Percentiles rank a stretch among this genome's conserved stretches.
Conservation (phyloP, 1,284 basidiomycete species). For the Trichosporon sp. region DNA sequence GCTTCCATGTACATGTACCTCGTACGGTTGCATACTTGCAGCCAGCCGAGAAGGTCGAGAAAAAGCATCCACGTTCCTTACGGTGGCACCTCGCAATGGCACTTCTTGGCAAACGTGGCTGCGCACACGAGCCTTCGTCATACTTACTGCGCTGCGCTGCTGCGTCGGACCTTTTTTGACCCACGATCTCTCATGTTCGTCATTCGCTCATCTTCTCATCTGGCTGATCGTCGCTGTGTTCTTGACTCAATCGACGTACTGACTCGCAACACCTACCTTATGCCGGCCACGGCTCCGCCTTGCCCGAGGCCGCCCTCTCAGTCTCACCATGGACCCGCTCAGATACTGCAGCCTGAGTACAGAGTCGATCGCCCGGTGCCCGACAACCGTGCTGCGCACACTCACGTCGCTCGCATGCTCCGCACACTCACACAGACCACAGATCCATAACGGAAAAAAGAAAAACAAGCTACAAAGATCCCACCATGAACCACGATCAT, state of each 20-base stretch:
- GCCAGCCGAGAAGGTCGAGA: too few species aligned
- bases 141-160: not conserved
- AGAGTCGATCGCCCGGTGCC: not conserved
- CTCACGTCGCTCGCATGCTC: not conserved
- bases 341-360: not conserved
- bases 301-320: too few species aligned
- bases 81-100: too few species aligned
- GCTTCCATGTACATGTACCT: too few species aligned
- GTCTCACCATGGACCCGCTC: too few species aligned
- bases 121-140: not conserved
- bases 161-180: not conserved
- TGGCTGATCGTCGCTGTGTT: too few species aligned
- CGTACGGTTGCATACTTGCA: too few species aligned
- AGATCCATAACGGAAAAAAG: not conserved
- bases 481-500: not conserved
- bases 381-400: not conserved
- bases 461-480: not conserved
- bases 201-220: not conserved
- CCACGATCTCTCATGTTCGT: not conserved
- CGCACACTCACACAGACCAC: not conserved
- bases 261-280: too few species aligned
- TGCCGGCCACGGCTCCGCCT: too few species aligned
- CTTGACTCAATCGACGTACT: too few species aligned
- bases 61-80: not conserved
- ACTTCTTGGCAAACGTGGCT: not conserved